Evolutionary conservation across 2,329 filamentous ascomycete species (phyloP).

Genomic region (Nigrospora oryzae): DNA sequence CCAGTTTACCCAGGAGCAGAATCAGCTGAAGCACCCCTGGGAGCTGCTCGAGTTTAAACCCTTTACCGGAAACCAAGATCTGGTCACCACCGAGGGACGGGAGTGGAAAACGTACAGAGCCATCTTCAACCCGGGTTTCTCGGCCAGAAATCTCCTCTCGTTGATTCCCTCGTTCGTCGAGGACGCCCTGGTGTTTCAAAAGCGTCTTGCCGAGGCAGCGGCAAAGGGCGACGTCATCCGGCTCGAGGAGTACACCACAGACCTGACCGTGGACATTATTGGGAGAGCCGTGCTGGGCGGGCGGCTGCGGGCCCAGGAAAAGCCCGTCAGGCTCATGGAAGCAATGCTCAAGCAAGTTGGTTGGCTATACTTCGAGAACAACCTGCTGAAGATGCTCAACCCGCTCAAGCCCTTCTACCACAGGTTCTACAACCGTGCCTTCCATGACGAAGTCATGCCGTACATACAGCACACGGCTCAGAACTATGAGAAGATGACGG

Average conservation of each 20-base stretch:
- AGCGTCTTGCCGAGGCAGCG: constrained; percentile 5
- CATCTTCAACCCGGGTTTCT: constrained; percentile 26
- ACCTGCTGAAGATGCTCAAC: constrained; percentile 9
- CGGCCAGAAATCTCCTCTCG: constrained; percentile 19
- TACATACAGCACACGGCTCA: constrained; percentile 14
- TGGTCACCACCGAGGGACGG: constrained; percentile 23
- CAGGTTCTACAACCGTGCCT: constrained; percentile 17
- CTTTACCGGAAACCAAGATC: constrained; percentile 16
- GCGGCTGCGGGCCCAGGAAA: constrained; percentile 10
- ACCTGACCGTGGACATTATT: constrained; percentile 13
- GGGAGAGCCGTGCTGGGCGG: constrained; percentile 13
- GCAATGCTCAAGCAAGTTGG: constrained; percentile 10
- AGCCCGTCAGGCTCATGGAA: constrained; percentile 8
- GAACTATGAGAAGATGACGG: constrained; percentile 13
- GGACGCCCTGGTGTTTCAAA: constrained; percentile 11
- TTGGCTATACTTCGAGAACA: constrained; percentile 10
- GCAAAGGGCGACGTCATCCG: constrained; percentile 9
- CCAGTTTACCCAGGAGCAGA: constrained; percentile 21
- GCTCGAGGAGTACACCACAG: constrained; percentile 12
- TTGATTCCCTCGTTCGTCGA: constrained; percentile 18
- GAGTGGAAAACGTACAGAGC: constrained; percentile 13
- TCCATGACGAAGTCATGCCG: constrained; percentile 15
- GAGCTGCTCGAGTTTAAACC: constrained; percentile 11
- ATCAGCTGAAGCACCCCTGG: constrained; percentile 20
- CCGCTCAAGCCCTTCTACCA: constrained; percentile 12